phyloP scores from a whole-genome alignment of 169 alveolate species.

The Babesia ovis region DNA sequence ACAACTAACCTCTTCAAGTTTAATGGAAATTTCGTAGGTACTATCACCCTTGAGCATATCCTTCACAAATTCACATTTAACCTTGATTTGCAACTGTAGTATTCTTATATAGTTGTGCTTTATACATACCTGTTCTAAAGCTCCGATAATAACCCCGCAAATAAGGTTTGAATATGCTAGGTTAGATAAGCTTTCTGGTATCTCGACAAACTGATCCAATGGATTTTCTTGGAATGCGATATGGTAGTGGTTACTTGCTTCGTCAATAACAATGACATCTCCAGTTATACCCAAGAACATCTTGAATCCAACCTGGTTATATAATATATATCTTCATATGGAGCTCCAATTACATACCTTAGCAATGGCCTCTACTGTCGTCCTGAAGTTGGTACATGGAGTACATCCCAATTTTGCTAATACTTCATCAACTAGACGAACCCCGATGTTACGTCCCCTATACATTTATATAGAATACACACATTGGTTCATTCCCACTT shows the following conservation, averaged over 20 bases:
- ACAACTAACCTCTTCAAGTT: slow-evolving; percentile 69
- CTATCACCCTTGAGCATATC: slow-evolving; percentile 80
- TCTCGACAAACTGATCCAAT: slow-evolving; percentile 77
- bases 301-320: slow-evolving; percentile 73
- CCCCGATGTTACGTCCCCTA: slow-evolving; percentile 78
- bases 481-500: not conserved
- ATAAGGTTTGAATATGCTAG: slow-evolving; percentile 72
- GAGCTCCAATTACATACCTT: slow-evolving; percentile 50
- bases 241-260: slow-evolving; percentile 67
- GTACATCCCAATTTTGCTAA: slow-evolving; percentile 76
- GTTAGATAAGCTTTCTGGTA: slow-evolving; percentile 71
- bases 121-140: slow-evolving; percentile 72
- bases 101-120: not conserved
- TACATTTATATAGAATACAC: not conserved
- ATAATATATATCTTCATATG: not conserved
- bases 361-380: slow-evolving; percentile 79
- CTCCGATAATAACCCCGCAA: slow-evolving; percentile 79
- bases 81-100: slow-evolving; percentile 73
- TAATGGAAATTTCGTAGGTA: slow-evolving; percentile 70
- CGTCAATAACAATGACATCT: slow-evolving; percentile 69
- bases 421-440: slow-evolving; percentile 73
- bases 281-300: slow-evolving; percentile 80
- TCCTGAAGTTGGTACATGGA: slow-evolving; percentile 73
- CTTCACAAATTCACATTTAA: slow-evolving; percentile 77
- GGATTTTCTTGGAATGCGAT: slow-evolving; percentile 76